phyloP scores from a whole-genome alignment of 2,329 filamentous ascomycete genomes.

The Hymenoscyphus fraxineus region DNA sequence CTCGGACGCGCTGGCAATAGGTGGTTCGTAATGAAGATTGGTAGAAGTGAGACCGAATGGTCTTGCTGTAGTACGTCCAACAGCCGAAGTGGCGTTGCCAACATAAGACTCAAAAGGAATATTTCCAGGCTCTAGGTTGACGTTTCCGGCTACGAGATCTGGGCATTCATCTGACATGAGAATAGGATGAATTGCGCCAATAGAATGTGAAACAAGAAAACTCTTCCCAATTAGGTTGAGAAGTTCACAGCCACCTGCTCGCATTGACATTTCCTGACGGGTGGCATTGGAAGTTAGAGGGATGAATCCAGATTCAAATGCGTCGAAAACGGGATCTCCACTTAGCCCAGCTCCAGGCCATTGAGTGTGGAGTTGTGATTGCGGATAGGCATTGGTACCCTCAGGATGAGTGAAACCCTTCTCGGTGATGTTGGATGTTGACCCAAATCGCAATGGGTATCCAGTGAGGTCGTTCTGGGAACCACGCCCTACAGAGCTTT shows the following conservation, averaged over 20 bases:
- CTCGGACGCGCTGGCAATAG: not conserved
- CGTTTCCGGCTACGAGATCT: not conserved
- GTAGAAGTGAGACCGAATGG: not conserved
- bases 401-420: not conserved
- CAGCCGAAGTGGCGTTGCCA: not conserved
- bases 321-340: not conserved
- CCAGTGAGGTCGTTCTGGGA: not conserved
- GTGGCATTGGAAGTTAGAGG: not conserved
- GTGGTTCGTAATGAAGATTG: not conserved
- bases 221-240: not conserved
- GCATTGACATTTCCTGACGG: not conserved
- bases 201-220: not conserved
- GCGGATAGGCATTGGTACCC: not conserved
- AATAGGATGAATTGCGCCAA: not conserved
- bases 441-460: not conserved
- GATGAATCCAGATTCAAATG: slow-evolving; percentile 1
- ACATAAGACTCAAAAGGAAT: slow-evolving; percentile 1
- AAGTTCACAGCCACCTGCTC: not conserved
- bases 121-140: not conserved
- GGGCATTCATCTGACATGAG: not conserved
- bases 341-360: not conserved
- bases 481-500: not conserved
- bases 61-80: not conserved
- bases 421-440: slow-evolving; percentile 1
- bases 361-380: slow-evolving; percentile 1